Percentiles rank a stretch among this genome's conserved stretches.
Evolutionary conservation across 768 basidiomycete genomes (phyloP).

Genomic region (Lentinula sp.): DNA sequence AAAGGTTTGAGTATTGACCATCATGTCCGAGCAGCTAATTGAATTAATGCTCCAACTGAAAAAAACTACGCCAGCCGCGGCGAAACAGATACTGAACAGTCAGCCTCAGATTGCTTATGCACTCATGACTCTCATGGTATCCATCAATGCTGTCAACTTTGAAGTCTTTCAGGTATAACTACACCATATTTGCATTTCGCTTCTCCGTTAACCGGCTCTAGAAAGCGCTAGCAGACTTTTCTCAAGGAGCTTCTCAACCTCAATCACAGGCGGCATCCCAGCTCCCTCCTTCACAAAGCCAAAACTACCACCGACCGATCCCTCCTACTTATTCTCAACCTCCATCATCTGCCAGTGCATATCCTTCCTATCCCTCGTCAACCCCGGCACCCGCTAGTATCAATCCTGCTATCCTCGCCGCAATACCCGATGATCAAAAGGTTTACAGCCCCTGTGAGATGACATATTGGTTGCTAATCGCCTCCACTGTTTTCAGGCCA

Average conservation of each 20-base stretch:
- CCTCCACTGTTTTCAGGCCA: constrained; percentile 33
- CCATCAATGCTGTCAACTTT: constrained; percentile 66
- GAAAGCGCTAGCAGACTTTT: constrained; percentile 61
- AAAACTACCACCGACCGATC: constrained; percentile 11
- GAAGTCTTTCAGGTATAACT: constrained; percentile 65
- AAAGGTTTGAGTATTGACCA: constrained; percentile 22
- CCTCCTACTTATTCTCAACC: constrained; percentile 17
- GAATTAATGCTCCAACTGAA: constrained; percentile 75
- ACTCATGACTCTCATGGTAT: constrained; percentile 71
- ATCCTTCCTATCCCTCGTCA: constrained; percentile 19
- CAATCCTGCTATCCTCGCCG: constrained; percentile 49
- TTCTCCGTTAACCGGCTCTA: constrained; percentile 12
- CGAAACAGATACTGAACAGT: constrained; percentile 58
- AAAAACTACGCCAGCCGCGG: constrained; percentile 73
- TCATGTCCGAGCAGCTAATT: constrained; percentile 57
- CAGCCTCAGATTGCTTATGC: constrained; percentile 77
- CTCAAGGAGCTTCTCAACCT: background rate
- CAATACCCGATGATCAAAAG: constrained; percentile 35
- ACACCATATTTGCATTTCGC: background rate
- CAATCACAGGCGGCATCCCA: background rate
- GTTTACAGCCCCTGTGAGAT: constrained; percentile 5
- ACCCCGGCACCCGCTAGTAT: constrained; percentile 19
- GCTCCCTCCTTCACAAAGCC: constrained; percentile 16
- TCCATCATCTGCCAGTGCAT: constrained; percentile 12
- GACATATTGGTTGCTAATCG: constrained; percentile 8